These are phyloP conservation scores for Phlebiopsis gigantea DNA, from an alignment of 768 basidiomycete genomes.

Conservation along the genomic window DNA sequence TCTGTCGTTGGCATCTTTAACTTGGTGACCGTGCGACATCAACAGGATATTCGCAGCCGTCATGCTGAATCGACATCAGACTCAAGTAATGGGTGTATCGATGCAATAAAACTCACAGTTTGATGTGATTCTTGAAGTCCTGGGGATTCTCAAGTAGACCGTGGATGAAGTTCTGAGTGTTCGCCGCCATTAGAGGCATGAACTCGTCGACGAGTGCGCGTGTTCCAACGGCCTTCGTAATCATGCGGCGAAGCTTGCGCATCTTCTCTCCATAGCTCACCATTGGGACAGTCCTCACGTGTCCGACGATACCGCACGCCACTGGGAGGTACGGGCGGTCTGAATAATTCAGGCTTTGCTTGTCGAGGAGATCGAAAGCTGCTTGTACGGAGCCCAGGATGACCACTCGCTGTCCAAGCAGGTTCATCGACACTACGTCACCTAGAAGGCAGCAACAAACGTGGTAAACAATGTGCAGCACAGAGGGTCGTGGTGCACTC, in stretches of 20 bases:
- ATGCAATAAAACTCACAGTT: constrained; percentile 22
- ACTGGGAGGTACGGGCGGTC: constrained; percentile 19
- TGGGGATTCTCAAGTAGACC: constrained; percentile 24
- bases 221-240: constrained; percentile 20
- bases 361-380: constrained; percentile 24
- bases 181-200: constrained; percentile 24
- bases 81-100: neutral
- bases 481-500: neutral
- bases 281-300: constrained; percentile 17
- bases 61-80: neutral
- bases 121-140: constrained; percentile 22
- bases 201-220: constrained; percentile 22
- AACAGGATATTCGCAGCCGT: constrained; percentile 13
- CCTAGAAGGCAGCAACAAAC: constrained; percentile 7
- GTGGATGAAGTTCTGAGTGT: constrained; percentile 26
- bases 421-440: constrained; percentile 18
- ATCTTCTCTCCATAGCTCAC: constrained; percentile 20
- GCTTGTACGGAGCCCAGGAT: constrained; percentile 20
- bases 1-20: constrained; percentile 10
- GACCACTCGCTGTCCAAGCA: constrained; percentile 19
- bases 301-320: constrained; percentile 16
- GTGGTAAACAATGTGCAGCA: neutral
- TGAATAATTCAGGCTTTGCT: constrained; percentile 21
- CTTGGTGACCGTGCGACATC: constrained; percentile 15
- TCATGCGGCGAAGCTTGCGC: constrained; percentile 22